Base-by-base conservation (phyloP, 192 early-diverging fungal species). In the Coemansia reversa region DNA sequence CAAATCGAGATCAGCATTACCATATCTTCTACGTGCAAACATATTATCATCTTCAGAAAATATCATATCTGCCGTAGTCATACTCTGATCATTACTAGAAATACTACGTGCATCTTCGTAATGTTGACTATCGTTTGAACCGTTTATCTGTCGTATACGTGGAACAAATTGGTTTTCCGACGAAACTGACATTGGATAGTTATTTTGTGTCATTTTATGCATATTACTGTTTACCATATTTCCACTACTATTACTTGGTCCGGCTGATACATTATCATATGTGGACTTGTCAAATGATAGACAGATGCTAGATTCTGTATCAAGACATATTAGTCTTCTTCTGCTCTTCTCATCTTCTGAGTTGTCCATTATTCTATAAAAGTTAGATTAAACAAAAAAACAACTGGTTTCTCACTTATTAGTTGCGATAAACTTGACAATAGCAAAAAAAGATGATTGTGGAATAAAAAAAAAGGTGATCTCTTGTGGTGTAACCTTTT, bases 81-180 rank as follows among this genome's bases (percentile, higher is more conserved):
- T 58, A 33, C 72, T 74, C n/a, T 23, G 23, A 22, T 49, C 54
- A 19, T 67, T 67, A 30, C 69, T 71, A 19, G 52, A 50, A 2
- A 48, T 19, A 35, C 62, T 64, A n/a, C 24, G 47, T 22, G 49
- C 24, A 28, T 59, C 14, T 9, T 62, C 35, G 55, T 55, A 51
- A 23, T 72, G 74, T 30, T 76, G 74, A 39, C 69, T 77, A 50
- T 77, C 75, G 66, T 63, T 71, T 12, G 75, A 77, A 4, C 69
- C 69, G 16, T 72, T 55, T 22, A 77, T 25, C 49, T 77, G 66
- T 18, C 28, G 62, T 7, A 77, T 30, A 7, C 65, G 65, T n/a
- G 75, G 75, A 8, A 77, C 35, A 57, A 72, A 65, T 19, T 72
- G 65, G 12, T 53, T 72, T 5, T 65, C 66, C 11, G 66, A 64